A percentile compares a stretch with the other conserved stretches of the same genome.
phyloP scores from a whole-genome alignment of 306 rosid genomes.

The Citrullus colocynthis region DNA sequence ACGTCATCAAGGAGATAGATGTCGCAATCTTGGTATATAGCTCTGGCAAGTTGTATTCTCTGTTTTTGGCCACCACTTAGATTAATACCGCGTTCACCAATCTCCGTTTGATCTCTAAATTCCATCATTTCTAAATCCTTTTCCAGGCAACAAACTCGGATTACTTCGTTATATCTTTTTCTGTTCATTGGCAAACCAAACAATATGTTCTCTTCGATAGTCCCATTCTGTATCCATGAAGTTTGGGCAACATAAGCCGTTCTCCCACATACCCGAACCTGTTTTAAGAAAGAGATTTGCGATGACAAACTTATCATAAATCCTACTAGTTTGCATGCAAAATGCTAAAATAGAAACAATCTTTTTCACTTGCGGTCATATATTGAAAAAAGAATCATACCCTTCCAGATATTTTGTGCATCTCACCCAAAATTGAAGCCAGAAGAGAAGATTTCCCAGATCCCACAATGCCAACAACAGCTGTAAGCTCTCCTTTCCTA shows the following conservation, averaged over 20 bases:
- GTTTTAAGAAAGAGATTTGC: slow-evolving; percentile 12
- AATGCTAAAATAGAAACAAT: background rate
- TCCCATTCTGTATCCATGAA: slow-evolving; percentile 96
- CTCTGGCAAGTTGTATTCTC: slow-evolving; percentile 89
- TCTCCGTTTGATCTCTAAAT: slow-evolving; percentile 84
- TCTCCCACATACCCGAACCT: slow-evolving; percentile 80
- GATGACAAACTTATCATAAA: background rate
- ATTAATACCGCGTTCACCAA: slow-evolving; percentile 97
- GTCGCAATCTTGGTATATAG: slow-evolving; percentile 81
- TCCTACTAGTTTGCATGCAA: background rate
- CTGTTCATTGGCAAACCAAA: slow-evolving; percentile 72
- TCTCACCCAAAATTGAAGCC: slow-evolving; percentile 84
- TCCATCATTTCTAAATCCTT: slow-evolving; percentile 96
- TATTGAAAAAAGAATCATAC: slow-evolving; percentile 25
- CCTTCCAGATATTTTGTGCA: slow-evolving; percentile 74
- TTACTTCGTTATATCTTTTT: slow-evolving; percentile 46
- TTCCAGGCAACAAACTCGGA: slow-evolving; percentile 78
- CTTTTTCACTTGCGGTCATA: background rate
- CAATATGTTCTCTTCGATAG: slow-evolving; percentile 77
- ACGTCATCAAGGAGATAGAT: slow-evolving; percentile 89
- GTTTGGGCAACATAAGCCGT: slow-evolving; percentile 93
- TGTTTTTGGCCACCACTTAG: slow-evolving; percentile 97
- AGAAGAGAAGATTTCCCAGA: slow-evolving; percentile 90
- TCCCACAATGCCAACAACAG: slow-evolving; percentile 88
- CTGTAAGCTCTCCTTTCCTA: slow-evolving; percentile 60